Conservation (phyloP, 1,284 basidiomycete species). For the Sanghuangporus weigelae region DNA sequence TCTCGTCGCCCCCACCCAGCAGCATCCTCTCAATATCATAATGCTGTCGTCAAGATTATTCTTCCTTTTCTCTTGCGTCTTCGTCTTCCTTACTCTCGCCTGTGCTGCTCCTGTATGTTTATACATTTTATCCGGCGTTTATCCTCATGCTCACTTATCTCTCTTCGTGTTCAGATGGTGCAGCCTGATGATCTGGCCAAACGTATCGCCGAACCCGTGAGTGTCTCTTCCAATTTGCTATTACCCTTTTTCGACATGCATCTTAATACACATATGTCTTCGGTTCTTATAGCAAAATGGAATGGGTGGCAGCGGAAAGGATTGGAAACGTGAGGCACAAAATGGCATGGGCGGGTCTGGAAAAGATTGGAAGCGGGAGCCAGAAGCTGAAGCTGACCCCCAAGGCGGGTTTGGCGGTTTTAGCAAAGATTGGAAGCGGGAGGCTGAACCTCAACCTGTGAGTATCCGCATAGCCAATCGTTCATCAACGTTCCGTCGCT, state of each 20-base stretch:
- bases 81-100: slow-evolving; percentile 5
- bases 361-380: slow-evolving; percentile 10
- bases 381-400: not conserved
- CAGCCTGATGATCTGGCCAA: slow-evolving; percentile 2
- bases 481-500: not conserved
- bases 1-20: not conserved
- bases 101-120: slow-evolving; percentile 14
- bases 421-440: slow-evolving; percentile 4
- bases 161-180: not conserved
- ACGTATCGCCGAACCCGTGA: slow-evolving; percentile 12
- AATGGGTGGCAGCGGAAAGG: slow-evolving; percentile 11
- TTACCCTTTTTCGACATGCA: not conserved
- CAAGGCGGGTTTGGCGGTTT: not conserved
- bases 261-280: not conserved
- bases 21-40: not conserved
- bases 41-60: slow-evolving; percentile 11
- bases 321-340: slow-evolving; percentile 11
- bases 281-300: not conserved
- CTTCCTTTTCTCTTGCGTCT: slow-evolving; percentile 11
- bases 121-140: not conserved
- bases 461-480: not conserved
- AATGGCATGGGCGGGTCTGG: slow-evolving; percentile 5
- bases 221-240: not conserved
- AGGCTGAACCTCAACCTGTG: not conserved
- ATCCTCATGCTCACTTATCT: not conserved